phyloP scores from a whole-genome alignment of 805 yeast species.

The Priceomyces haplophilus region DNA sequence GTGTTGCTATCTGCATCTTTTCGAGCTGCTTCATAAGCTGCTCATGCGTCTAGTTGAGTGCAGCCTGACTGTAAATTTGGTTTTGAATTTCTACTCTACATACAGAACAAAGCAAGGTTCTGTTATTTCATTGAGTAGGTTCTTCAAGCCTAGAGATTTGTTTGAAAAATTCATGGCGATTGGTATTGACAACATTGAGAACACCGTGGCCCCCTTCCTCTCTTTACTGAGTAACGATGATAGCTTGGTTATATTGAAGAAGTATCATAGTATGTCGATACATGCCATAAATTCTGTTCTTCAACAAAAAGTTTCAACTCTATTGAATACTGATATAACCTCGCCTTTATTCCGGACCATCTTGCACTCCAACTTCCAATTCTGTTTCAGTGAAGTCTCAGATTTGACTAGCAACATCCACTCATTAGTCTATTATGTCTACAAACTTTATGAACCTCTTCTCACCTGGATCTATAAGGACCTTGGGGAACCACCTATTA shows the following conservation, averaged over 20 bases:
- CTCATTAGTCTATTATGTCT: constrained; percentile 10
- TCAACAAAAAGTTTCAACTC: constrained; percentile 2
- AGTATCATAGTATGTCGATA: not conserved
- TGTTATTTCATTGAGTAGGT: not conserved
- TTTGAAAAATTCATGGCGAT: not conserved
- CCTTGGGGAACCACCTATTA: constrained; percentile 14
- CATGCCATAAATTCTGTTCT: not conserved
- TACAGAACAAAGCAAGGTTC: not conserved
- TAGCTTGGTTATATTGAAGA: not conserved
- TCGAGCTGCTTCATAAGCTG: not conserved
- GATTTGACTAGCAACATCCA: constrained; percentile 7
- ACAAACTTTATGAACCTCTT: constrained; percentile 22
- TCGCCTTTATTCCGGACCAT: not conserved
- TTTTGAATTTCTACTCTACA: constrained; percentile 4
- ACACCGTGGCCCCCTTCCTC: not conserved
- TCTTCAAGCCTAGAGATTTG: constrained; percentile 1
- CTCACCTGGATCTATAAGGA: constrained; percentile 29
- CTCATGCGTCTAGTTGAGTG: constrained; percentile 2
- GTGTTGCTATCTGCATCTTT: constrained; percentile 4
- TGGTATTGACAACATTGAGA: not conserved
- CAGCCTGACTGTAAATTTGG: constrained; percentile 4
- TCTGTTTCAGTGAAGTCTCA: not conserved
- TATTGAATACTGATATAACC: not conserved
- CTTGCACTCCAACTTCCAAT: constrained; percentile 5
- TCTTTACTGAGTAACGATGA: not conserved